These are phyloP conservation scores for Trichoderma sp. DNA, from an alignment of 2,329 filamentous ascomycete genomes.

Conservation along the genomic window DNA sequence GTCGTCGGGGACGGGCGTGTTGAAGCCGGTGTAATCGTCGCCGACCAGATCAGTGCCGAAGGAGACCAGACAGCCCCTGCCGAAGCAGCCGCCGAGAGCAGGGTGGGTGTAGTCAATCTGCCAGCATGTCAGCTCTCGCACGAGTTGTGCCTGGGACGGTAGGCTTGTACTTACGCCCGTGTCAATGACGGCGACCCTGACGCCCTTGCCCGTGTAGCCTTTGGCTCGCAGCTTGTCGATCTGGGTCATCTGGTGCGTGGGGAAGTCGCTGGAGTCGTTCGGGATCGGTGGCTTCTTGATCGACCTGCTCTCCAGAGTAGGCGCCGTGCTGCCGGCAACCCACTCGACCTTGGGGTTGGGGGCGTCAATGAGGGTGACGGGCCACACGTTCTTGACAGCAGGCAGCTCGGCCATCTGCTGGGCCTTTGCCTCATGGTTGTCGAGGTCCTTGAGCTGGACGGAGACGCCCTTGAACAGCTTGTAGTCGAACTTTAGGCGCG, in stretches of 20 bases:
- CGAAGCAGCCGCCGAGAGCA: conserved; percentile 52
- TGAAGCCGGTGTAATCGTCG: conserved; percentile 38
- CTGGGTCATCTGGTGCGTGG: conserved; percentile 58
- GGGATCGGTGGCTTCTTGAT: background rate
- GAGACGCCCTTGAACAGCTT: conserved; percentile 58
- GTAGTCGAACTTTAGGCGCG: conserved; percentile 52
- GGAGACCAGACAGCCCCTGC: conserved; percentile 48
- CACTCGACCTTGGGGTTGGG: conserved; percentile 51
- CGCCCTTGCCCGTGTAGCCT: conserved; percentile 53
- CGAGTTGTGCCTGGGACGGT: background rate
- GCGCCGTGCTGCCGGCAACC: conserved; percentile 38
- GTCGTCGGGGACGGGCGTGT: conserved; percentile 39
- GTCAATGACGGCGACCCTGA: conserved; percentile 58
- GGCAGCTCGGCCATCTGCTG: conserved; percentile 46
- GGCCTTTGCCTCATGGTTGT: conserved; percentile 49
- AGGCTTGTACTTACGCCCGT: conserved; percentile 49
- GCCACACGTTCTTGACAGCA: conserved; percentile 54
- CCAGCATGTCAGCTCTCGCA: background rate
- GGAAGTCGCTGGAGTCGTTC: conserved; percentile 6
- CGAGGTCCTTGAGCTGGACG: conserved; percentile 52
- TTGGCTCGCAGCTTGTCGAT: conserved; percentile 56
- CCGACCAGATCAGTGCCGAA: conserved; percentile 50
- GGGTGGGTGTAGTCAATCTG: conserved; percentile 49
- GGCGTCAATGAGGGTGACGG: conserved; percentile 48
- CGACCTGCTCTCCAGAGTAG: background rate